Evolutionary conservation across 495 filamentous ascomycete genomes (phyloP).

Genomic region (Neohortaea acidophila): DNA sequence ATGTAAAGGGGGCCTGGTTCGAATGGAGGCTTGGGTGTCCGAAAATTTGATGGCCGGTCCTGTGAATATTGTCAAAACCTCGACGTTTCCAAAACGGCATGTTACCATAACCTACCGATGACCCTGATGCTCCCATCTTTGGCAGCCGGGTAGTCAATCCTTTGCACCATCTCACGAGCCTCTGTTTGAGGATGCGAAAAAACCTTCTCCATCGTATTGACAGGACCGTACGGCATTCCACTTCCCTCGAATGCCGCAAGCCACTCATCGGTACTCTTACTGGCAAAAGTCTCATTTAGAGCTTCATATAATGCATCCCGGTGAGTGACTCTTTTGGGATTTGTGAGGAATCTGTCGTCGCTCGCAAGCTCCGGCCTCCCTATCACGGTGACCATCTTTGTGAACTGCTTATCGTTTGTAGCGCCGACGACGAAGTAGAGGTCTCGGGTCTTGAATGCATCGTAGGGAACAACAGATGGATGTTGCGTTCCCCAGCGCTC

Average conservation of each 20-base stretch:
- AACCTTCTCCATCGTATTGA: slow-evolving; percentile 20
- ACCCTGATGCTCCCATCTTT: not conserved
- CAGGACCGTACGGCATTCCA: slow-evolving; percentile 20
- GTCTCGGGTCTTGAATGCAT: slow-evolving; percentile 19
- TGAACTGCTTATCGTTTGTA: slow-evolving; percentile 22
- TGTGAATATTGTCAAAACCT: slow-evolving; percentile 12
- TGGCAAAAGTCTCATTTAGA: slow-evolving; percentile 16
- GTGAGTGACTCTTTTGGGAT: slow-evolving; percentile 18
- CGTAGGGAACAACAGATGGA: slow-evolving; percentile 18
- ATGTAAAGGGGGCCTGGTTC: slow-evolving; percentile 16
- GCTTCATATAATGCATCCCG: slow-evolving; percentile 16
- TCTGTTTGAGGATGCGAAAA: slow-evolving; percentile 19
- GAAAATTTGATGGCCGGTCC: slow-evolving; percentile 20
- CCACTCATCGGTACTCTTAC: slow-evolving; percentile 21
- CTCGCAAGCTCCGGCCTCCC: slow-evolving; percentile 13
- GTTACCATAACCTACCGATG: no score
- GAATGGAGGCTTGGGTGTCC: slow-evolving; percentile 14
- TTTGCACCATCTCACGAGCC: slow-evolving; percentile 19
- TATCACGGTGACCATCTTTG: slow-evolving; percentile 16
- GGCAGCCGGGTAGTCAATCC: slow-evolving; percentile 9
- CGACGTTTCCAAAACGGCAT: slow-evolving; percentile 10
- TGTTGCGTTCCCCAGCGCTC: slow-evolving; percentile 20
- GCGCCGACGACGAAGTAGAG: slow-evolving; percentile 20
- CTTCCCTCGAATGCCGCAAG: slow-evolving; percentile 18
- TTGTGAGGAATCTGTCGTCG: slow-evolving; percentile 18